Evolutionary conservation across 2,329 filamentous ascomycete genomes (phyloP), one percentile per base, ranked within the genome.

Genomic region (Aureobasidium namibiae): DNA sequence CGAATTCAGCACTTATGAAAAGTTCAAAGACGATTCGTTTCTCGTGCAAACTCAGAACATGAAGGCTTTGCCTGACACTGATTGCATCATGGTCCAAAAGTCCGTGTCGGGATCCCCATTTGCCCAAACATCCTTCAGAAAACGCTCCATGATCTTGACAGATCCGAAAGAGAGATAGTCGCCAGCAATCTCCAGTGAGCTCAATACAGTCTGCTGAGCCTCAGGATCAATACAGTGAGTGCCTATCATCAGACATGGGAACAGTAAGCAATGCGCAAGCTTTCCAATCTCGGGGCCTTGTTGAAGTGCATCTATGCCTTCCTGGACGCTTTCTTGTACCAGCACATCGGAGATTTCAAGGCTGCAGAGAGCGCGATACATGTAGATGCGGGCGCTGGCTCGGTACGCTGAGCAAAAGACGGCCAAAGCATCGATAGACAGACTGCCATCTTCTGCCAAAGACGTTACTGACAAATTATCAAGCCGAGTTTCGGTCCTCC

Each of bases 251-350:
- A 53, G 24, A 11, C 49, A 53, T 13, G 49, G 49, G 11, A 53
- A 53, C 3, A 53, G 36, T 4, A 53, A n/a, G 6, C 49, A 53
- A 41, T 53, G 49, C 23, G 49, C 49, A 2, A 53, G n/a, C 21
- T 53, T 53, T 23, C 49, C 49, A 10, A 41, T 53, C 1, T 18
- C 16, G 5, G 49, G 49, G 11, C 34, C 49, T 31, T 53, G 49
- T 31, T 26, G 36, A 6, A 53, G 49, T 39, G 49, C 49, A n/a
- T 39, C 24, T 2, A 53, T n/a, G 34, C 49, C 49, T 41, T 53
- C 49, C 41, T 53, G 49, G 16, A 53, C 49, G 24, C 49, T 53
- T 41, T 53, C 49, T 9, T 53, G 49, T 16, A 53, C 49, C 36
- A 39, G 7, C 1, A 39, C 34, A 21, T 53, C 49, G 8, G 49